phyloP scores from a whole-genome alignment of 176 grass and related monocot genomes.

The Dactylis glomerata region DNA sequence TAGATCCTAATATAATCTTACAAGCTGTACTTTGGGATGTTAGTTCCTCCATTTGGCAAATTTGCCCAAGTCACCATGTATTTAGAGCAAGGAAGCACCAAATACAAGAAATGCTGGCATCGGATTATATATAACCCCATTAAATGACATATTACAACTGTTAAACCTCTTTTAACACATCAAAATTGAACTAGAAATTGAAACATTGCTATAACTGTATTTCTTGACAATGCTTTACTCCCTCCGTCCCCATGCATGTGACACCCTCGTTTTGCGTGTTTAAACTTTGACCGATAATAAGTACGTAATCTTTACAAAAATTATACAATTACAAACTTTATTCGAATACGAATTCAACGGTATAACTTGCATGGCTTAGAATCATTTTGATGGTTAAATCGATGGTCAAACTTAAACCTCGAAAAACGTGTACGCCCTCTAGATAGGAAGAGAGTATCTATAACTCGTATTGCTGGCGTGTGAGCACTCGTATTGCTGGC shows the following conservation, averaged over 20 bases:
- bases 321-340: too few species aligned
- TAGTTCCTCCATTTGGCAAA: not conserved
- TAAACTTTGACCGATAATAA: too few species aligned
- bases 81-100: not conserved
- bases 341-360: too few species aligned
- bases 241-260: too few species aligned
- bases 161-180: not conserved
- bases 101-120: not conserved
- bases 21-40: not conserved
- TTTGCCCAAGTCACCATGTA: not conserved
- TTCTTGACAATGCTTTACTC: not conserved
- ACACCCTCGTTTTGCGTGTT: too few species aligned
- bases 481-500: conserved; percentile 82
- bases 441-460: too few species aligned
- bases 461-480: too few species aligned
- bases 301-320: too few species aligned
- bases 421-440: too few species aligned
- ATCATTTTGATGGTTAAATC: too few species aligned
- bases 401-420: too few species aligned
- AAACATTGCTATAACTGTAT: not conserved
- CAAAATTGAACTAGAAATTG: not conserved
- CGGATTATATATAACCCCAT: not conserved
- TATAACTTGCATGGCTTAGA: too few species aligned
- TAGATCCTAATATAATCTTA: not conserved
- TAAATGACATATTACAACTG: not conserved